Evolutionary conservation across 305 asterid genomes (phyloP).

Genomic region (Solanum hybrid): DNA sequence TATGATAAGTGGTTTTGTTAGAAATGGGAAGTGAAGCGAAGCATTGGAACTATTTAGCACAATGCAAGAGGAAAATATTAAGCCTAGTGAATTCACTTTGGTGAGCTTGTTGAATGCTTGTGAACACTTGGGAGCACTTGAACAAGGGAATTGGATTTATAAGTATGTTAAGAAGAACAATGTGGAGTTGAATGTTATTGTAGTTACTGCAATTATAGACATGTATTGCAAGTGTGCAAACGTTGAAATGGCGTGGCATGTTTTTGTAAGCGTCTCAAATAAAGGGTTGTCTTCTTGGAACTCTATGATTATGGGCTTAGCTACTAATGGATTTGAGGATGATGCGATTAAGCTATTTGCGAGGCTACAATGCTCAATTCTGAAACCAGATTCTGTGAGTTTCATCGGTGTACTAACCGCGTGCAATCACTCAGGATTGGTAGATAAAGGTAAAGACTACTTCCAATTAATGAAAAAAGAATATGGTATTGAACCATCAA

Average conservation of each 20-base stretch:
- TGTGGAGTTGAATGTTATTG: constrained; percentile 35
- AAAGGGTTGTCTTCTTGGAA: constrained; percentile 64
- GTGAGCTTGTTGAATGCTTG: constrained; percentile 66
- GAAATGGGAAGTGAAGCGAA: constrained; percentile 39
- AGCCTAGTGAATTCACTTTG: constrained; percentile 33
- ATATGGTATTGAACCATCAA: too few relatives aligned
- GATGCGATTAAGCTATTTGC: constrained; percentile 36
- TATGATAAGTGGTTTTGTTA: constrained; percentile 47
- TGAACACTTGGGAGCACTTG: constrained; percentile 35
- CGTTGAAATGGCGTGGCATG: constrained; percentile 22
- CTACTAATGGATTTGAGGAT: constrained; percentile 39
- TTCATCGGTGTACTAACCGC: constrained; percentile 44
- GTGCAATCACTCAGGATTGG: constrained; percentile 44
- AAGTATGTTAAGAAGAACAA: constrained; percentile 23
- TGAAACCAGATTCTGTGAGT: constrained; percentile 42
- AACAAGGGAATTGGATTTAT: constrained; percentile 53
- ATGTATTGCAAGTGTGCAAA: constrained; percentile 67
- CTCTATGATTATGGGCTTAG: constrained; percentile 64
- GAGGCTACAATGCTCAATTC: constrained; percentile 28
- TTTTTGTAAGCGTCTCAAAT: constrained; percentile 21
- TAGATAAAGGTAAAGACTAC: constrained; percentile 34
- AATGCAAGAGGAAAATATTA: constrained; percentile 23
- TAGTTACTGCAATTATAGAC: constrained; percentile 49
- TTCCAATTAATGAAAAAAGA: constrained; percentile 12
- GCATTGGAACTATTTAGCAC: constrained; percentile 26